Base-by-base conservation (phyloP, 768 basidiomycete species). In the Dentipellis sp. region DNA sequence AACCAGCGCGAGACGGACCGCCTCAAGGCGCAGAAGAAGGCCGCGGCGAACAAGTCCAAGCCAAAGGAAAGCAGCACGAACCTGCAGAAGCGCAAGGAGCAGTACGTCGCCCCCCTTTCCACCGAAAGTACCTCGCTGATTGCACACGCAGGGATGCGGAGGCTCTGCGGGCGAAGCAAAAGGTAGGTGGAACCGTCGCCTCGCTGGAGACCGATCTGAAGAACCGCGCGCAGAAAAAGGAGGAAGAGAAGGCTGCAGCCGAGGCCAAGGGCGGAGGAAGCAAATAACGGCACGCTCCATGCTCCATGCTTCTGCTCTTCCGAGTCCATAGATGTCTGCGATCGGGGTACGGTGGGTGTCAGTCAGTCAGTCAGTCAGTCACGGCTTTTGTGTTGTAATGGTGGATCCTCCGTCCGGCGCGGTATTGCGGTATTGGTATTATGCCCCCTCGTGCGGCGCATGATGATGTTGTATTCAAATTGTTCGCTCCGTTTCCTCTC, bases 1-100 rank as follows among this genome's bases (percentile, higher is more conserved):
- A 89, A 91, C 67, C 88, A 91, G 68, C 80, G 89, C 53, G 89
- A 91, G 7, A 76, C 72, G 69, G 89, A 86, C 68, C 86, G 89
- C 61, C 69, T 72, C 19, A 84, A 81, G 67, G 82, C 86, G 12
- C 81, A 82, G 73, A 91, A 91, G 74, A 90, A 88, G 71, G 69
- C 73, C 12, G 77, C 77, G 1, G 70, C 73, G 12, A 70, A 70
- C 53, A 85, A 83, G 69, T 64, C 68, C 17, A 87, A 87, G 70
- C 68, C 81, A 39, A 90, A 89, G 71, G 87, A 89, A 69, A 87
- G 84, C 63, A 81, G 78, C 10, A 59, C 74, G 1, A 72, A 50
- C 49, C 74, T 91, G 38, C 78, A 80, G 51, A 83, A 86, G 70
- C 80, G 88, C 63, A 86, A 83, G 71, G 88, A 90, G 73, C 74